Evolutionary conservation across 306 rosid species (phyloP).

Genomic region (Ammopiptanthus mongolicus): DNA sequence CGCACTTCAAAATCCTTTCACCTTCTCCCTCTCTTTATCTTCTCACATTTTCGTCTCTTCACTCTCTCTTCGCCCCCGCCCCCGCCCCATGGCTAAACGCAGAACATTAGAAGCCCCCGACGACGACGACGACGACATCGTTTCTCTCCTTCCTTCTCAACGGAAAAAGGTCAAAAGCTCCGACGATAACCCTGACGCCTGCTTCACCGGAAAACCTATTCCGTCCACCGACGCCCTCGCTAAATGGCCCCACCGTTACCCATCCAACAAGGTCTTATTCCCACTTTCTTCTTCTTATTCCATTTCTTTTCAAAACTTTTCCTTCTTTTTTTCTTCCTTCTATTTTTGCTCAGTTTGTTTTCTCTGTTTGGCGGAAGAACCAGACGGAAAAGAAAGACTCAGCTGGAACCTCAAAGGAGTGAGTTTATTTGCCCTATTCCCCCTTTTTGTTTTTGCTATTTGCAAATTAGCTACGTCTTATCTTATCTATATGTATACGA

Average conservation of each 20-base stretch:
- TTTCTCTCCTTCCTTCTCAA: conserved; percentile 2
- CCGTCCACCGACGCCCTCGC: background rate
- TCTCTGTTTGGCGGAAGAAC: background rate
- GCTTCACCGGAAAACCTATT: conserved; percentile 34
- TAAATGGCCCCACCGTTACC: conserved; percentile 35
- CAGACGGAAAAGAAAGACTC: background rate
- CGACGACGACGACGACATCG: background rate
- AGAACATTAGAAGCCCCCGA: too few relatives aligned
- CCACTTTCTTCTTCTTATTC: background rate
- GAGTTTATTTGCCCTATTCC: background rate
- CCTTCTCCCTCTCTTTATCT: background rate
- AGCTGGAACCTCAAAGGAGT: background rate
- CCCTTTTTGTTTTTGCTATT: too few relatives aligned
- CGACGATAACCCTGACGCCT: background rate
- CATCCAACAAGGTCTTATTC: background rate
- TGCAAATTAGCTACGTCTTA: too few relatives aligned
- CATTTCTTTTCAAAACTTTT: background rate
- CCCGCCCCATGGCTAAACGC: conserved; percentile 10
- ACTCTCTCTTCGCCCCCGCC: background rate
- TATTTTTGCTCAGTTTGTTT: background rate
- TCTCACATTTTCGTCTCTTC: background rate
- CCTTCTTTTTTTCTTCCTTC: too few relatives aligned
- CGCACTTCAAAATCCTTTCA: background rate
- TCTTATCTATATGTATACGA: background rate
- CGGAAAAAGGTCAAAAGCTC: conserved; percentile 7